Base-by-base conservation (phyloP, 2,329 filamentous ascomycete species). In the Penicillium sp. region DNA sequence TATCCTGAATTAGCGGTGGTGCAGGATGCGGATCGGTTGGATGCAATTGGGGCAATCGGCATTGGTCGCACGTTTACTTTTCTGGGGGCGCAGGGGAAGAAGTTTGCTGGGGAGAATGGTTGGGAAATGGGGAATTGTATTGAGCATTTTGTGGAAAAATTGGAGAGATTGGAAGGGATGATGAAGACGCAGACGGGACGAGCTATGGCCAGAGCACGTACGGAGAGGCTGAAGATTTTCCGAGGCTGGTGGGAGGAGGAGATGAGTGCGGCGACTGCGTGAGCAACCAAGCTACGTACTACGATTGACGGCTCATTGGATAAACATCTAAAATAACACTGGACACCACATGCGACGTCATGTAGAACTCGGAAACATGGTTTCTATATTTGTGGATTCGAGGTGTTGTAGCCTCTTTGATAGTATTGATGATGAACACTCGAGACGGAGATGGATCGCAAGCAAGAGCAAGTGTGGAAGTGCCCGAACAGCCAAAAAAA, bases 11-110 rank as follows among this genome's bases (percentile, higher is more conserved):
- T 93, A 32, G 90, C 82, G 0, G 80, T 95, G 41, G 89, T 96
- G 29, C 90, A 96, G 70, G 91, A 96, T 67, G 90, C 90, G 4
- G 91, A 96, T 72, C 78, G 90, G 5, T 74, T 97, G n/a, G 91
- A 97, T 70, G 87, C 90, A 4, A 83, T 96, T 43, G 91, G 90
- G 1, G 88, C 87, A 0, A 80, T 96, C 28, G 91, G 91, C 0
- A 84, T 95, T 48, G 90, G 81, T 2, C 75, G 91, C 38, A 81
- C 80, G 36, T 90, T 93, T 65, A 83, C 85, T 0, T 96, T 83
- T 65, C 82, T 85, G 0, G 90, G 85, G 0, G 84, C 83, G 7
- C 58, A 64, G 49, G 59, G 62, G 11, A 57, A 57, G 39, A 60
- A 64, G 27, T 62, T 59, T 36, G 46, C 55, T 3, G 47, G 47